Conservation (phyloP, 169 alveolate species). For the Plasmodium falciparum region DNA sequence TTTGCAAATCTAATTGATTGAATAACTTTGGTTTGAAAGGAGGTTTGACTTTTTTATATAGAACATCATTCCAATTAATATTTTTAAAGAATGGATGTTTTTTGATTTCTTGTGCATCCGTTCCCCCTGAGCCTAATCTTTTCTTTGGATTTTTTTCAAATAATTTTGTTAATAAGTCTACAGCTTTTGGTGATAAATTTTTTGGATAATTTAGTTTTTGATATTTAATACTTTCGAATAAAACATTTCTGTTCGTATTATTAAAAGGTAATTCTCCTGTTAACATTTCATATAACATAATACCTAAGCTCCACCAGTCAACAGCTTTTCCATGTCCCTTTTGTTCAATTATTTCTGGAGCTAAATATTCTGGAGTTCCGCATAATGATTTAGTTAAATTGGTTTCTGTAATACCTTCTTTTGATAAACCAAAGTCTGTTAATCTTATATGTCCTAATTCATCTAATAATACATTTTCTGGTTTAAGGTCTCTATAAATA, state of each 20-base stretch:
- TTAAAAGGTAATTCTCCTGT: slow-evolving; percentile 92
- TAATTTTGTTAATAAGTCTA: slow-evolving; percentile 85
- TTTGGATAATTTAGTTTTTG: slow-evolving; percentile 79
- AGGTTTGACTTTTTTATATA: slow-evolving; percentile 78
- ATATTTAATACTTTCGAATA: slow-evolving; percentile 84
- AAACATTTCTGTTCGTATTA: slow-evolving; percentile 77
- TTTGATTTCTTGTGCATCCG: slow-evolving; percentile 85
- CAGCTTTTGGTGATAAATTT: slow-evolving; percentile 77
- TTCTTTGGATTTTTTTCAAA: slow-evolving; percentile 88
- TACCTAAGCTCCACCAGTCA: slow-evolving; percentile 92
- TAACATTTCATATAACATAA: slow-evolving; percentile 89
- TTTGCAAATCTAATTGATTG: slow-evolving; percentile 80
- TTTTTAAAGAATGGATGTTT: slow-evolving; percentile 88
- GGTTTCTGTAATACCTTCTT: slow-evolving; percentile 78
- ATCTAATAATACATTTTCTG: slow-evolving; percentile 89
- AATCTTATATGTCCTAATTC: slow-evolving; percentile 85
- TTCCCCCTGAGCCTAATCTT: slow-evolving; percentile 86
- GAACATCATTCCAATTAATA: slow-evolving; percentile 86
- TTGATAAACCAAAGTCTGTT: slow-evolving; percentile 90
- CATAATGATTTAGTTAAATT: slow-evolving; percentile 86
- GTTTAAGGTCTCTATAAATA: slow-evolving; percentile 90
- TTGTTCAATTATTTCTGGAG: slow-evolving; percentile 89
- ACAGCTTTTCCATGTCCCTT: slow-evolving; percentile 89
- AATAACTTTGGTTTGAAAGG: slow-evolving; percentile 86
- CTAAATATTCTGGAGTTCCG: slow-evolving; percentile 91